phyloP scores from a whole-genome alignment of 257 asterid species.

The Ballota nigra region DNA sequence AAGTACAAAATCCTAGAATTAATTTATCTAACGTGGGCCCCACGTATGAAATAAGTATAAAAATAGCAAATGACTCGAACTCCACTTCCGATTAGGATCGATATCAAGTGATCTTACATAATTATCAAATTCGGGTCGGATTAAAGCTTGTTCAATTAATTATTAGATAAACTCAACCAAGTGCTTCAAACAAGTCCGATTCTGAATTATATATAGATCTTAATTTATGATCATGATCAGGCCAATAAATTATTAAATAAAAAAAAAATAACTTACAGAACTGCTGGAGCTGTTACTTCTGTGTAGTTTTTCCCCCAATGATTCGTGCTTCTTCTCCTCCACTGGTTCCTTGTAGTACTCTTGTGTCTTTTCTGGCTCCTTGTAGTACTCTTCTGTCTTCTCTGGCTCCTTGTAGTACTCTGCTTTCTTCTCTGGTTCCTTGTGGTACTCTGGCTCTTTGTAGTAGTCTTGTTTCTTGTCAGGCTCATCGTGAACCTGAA shows the following conservation, averaged over 20 bases:
- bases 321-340: conserved; percentile 51
- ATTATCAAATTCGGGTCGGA: too few relatives aligned
- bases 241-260: not conserved
- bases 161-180: too few relatives aligned
- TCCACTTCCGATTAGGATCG: too few relatives aligned
- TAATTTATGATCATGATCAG: not conserved
- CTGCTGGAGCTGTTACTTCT: conserved; percentile 66
- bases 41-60: too few relatives aligned
- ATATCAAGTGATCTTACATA: too few relatives aligned
- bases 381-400: too few relatives aligned
- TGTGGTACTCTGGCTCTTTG: conserved; percentile 30
- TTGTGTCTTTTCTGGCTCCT: too few relatives aligned
- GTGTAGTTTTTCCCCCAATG: conserved; percentile 49
- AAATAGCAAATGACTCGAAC: too few relatives aligned
- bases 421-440: conserved; percentile 38
- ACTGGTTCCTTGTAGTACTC: conserved; percentile 23
- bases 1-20: too few relatives aligned
- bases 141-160: too few relatives aligned
- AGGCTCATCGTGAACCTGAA: conserved; percentile 37
- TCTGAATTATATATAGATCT: not conserved
- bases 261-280: conserved; percentile 47
- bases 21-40: too few relatives aligned
- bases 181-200: too few relatives aligned
- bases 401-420: conserved; percentile 27
- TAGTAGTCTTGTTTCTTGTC: not conserved